Base-by-base conservation (phyloP, 2,329 filamentous ascomycete genomes). In the Cercospora sojina region DNA sequence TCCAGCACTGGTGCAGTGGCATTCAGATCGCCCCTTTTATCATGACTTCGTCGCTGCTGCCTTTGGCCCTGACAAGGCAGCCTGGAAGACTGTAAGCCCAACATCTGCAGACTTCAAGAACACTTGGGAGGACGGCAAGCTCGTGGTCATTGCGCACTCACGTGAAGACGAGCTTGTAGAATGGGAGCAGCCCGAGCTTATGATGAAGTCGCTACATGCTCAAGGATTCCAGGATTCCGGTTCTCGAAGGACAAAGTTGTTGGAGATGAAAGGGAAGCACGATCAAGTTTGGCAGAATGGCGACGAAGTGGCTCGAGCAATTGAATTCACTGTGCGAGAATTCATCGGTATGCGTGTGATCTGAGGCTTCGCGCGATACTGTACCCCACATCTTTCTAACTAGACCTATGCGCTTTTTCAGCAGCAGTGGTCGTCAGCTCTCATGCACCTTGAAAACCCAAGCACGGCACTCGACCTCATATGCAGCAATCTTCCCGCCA, bases 251-350 rank as follows among this genome's bases (percentile, higher is more conserved):
- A 74, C 72, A 67, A 83, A 77, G 76, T 77, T 77, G 6, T 66
- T 83, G 68, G 82, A 86, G 71, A 74, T 88, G 60, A 77, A 75
- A 8, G 89, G 87, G 4, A 81, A 80, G 41, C 90, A 92, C 77
- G 85, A 91, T 77, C 83, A 85, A 69, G 80, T 90, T 2, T 90
- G 88, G 87, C 74, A 84, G 74, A 82, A 86, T 65, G 89, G 89
- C 16, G 75, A 75, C 35, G 84, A 87, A 70, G 76, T 90, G 58
- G 86, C 84, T 29, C 78, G 78, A 60, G 71, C 81, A 55, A 74
- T 77, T 32, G 67, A 70, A 55, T 67, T 62, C 43, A 71, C 73
- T 16, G 63, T 77, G 27, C 66, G 69, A 27, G 69, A 73, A 60
- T 66, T 71, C 31, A 32, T 62, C 5, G 47, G 59, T 31, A 62